These are phyloP conservation scores for Mucor racemosus DNA, from an alignment of 371 early-diverging fungal species.

Conservation along the genomic window DNA sequence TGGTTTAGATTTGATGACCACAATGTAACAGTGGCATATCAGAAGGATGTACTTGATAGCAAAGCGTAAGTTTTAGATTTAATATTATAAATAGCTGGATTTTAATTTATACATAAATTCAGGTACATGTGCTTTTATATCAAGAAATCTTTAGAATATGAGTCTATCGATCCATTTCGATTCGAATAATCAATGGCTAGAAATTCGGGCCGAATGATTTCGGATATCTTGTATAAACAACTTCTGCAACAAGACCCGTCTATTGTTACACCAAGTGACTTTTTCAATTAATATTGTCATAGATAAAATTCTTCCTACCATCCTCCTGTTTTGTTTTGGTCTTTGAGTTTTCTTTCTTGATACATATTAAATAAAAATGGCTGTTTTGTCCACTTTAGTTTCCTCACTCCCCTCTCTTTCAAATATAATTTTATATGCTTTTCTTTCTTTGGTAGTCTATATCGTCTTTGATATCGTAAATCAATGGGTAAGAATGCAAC, in stretches of 20 bases:
- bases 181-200: constrained; percentile 12
- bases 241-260: constrained; percentile 25
- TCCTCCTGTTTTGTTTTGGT: constrained; percentile 1
- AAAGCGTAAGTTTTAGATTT: constrained; percentile 64
- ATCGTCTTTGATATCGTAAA: constrained; percentile 48
- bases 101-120: background rate
- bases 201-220: constrained; percentile 11
- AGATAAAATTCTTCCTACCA: background rate
- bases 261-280: constrained; percentile 20
- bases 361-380: constrained; percentile 21
- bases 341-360: background rate
- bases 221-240: background rate
- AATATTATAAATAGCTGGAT: background rate
- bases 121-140: constrained; percentile 94
- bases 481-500: constrained; percentile 40
- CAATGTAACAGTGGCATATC: constrained; percentile 70
- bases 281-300: background rate
- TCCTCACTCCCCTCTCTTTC: constrained; percentile 24
- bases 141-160: constrained; percentile 69
- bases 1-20: constrained; percentile 96
- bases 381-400: constrained; percentile 30
- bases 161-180: constrained; percentile 20
- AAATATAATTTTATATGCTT: constrained; percentile 32
- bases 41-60: constrained; percentile 77
- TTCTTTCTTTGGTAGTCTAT: constrained; percentile 34